Base-by-base conservation (phyloP, 257 asterid species). In the Cordia subcordata region DNA sequence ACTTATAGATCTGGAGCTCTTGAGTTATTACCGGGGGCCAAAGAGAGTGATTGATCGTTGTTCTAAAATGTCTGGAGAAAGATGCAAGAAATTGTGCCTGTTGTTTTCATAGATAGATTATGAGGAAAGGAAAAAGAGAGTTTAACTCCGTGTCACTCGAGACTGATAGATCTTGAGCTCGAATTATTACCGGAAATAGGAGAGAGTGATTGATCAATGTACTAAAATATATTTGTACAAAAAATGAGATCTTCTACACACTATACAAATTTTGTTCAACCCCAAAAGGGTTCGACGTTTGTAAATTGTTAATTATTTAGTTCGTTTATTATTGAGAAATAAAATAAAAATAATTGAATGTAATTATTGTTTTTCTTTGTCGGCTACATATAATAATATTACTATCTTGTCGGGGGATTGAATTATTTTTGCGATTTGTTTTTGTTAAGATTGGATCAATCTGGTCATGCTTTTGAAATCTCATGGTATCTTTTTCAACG, bases 261-360 rank as follows among this genome's bases (percentile, higher is more conserved):
- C 44, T 12, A 39, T 50, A 5, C 10, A 50, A 0, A 50, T 50
- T 4, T 9, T 16, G 10, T 50, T n/a, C 23, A 50, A 50, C 3
- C 55, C 55, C 20, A 5, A 8, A 1, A 18, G 20, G 20, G 55
- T 1, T 51, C 18, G 37, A 20, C n/a, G 8, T 9, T 52, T 53
- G 57, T 53, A 53, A 22, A 53, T 53, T 53, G 13, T 53, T 53
- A 53, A 42, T 42, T 42, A 11, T 42, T 42, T 42, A 42, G 47
- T 42, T 42, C 10, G 47, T 42, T 42, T 42, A 42, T 42, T 42
- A 14, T n/a, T n/a, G 15, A 42, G 10, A 10, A 42, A 42, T 8
- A 8, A 27, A 27, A 27, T 27, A 27, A 8, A 27, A 27, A 27
- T 27, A 27, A 27, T 27, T 27, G 3, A 49, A 16, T 16, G 20